Base-by-base conservation (phyloP, 257 asterid genomes). In the Jacaranda copaia region DNA sequence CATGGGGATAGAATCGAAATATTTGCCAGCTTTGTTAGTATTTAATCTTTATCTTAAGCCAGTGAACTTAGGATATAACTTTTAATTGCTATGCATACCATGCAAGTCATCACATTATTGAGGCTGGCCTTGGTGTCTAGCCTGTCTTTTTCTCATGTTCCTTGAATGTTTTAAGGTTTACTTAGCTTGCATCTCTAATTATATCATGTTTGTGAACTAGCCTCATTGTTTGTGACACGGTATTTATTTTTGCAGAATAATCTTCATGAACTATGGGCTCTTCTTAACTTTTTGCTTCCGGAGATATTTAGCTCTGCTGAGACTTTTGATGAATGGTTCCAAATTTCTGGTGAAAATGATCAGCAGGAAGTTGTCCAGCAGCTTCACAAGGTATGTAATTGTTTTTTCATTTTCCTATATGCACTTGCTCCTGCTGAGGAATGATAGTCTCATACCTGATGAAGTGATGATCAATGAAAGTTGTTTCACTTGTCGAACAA, bases 361-460 rank as follows among this genome's bases (percentile, higher is more conserved):
- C 97, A 96, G 88, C 97, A 96, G 86, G 99, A 96, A 86, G 99
- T 96, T 80, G 99, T 96, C 74, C 99, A 96, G 82, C 99, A 96
- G 84, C 99, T 96, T 83, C 99, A 96, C 91, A 96, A 93, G 99
- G 99, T 96, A 85, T 48, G 14, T n/a, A 40, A 32, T 45, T 78
- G 60, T 13, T 77, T 25, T 13, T 14, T 77, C 16, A 45, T 39
- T 69, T 10, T 56, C 38, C 40, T 51, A 13, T 40, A 53, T 75
- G 49, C 55, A 36, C 42, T 11, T 43, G 35, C 25, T 32, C 61
- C 38, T 36, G 52, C 45, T 15, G 10, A 62, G 56, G 71, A 49
- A 40, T 43, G 57, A 55, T 46, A 39, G 36, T 13, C 12, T 57
- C 48, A 49, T 49, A 36, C 62, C 32, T 66, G 63, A 32, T 25